Base-by-base conservation (phyloP, 164 flowering plant genomes). In the Aristolochia contorta region DNA sequence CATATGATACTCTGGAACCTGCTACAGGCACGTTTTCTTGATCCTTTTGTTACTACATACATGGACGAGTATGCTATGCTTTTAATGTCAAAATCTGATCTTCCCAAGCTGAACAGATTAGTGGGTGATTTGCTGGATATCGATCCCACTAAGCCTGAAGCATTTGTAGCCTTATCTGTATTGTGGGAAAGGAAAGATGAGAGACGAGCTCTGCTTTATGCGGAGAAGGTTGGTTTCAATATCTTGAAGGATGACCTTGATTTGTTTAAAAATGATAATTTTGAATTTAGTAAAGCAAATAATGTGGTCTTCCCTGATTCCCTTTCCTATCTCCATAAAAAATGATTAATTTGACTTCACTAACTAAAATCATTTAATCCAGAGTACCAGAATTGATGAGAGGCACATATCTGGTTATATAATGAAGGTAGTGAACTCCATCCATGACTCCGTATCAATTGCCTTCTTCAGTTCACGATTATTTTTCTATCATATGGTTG, bases 41-140 rank as follows among this genome's bases (percentile, higher is more conserved):
- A 93, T 78, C 99, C 97, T 43, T 84, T 77, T 62, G 56, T 84
- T 33, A 59, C 86, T 49, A 85, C 96, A 15, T 90, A 84, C 69
- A 93, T 93, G 99, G 99, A 93, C 76, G 99, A 93, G 78, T 93
- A 88, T 82, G 99, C 99, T 19, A 84, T 93, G 90, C 97, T 93
- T 74, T 75, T 93, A 62, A 86, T 86, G 82, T 63, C 66, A 51
- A 88, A 88, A 76, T 80, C 89, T 61, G 97, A 93, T 71, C 57
- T 71, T 64, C 62, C 78, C 41, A 93, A 85, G 82, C 76, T 93
- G 54, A 87, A 80, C 79, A 90, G 81, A 77, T 72, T 93, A 64
- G 91, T 90, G 57, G 89, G 86, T 77, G 96, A 90, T 73, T 79
- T 93, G 71, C 70, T 90, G 68, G 82, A 60, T 63, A 82, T 86